Evolutionary conservation across 73 alveolate species (phyloP).

Genomic region (Paramecium sexaurelia): DNA sequence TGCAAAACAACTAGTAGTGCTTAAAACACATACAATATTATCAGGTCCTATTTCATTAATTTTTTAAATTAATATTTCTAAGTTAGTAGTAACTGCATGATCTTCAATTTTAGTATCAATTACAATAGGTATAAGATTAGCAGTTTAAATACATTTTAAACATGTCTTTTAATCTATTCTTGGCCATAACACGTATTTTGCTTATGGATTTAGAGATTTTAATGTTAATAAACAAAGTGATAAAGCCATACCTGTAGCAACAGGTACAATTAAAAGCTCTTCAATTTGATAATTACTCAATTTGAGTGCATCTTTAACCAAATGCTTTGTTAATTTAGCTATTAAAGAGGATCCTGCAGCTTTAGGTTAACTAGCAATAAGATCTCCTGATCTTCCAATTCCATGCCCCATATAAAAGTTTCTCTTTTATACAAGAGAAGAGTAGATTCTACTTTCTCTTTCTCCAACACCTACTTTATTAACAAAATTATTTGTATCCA

Average conservation of each 20-base stretch:
- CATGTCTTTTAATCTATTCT: constrained; percentile 97
- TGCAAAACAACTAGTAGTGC: constrained; percentile 96
- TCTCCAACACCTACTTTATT: constrained; percentile 96
- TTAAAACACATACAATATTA: constrained; percentile 81
- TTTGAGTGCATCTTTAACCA: constrained; percentile 69
- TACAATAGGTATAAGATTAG: constrained; percentile 87
- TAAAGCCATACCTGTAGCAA: constrained; percentile 98
- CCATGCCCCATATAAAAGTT: constrained; percentile 96
- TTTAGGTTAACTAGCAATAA: constrained; percentile 95
- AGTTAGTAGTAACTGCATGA: constrained; percentile 83
- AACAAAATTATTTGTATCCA: constrained; percentile 95
- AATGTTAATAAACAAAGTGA: constrained; percentile 83
- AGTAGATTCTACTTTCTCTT: constrained; percentile 95
- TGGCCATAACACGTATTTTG: constrained; percentile 91
- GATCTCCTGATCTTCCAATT: constrained; percentile 96
- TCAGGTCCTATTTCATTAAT: constrained; percentile 72
- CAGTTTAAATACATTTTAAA: constrained; percentile 89
- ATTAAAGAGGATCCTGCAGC: constrained; percentile 98
- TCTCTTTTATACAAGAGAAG: constrained; percentile 85
- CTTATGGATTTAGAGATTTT: constrained; percentile 79
- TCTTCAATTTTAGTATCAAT: constrained; percentile 75
- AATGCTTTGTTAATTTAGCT: constrained; percentile 72
- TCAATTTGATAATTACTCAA: constrained; percentile 67
- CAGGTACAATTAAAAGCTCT: constrained; percentile 84
- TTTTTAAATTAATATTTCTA: constrained; percentile 74